phyloP scores from a whole-genome alignment of 345 rosid genomes.

The Melaleuca alternifolia region DNA sequence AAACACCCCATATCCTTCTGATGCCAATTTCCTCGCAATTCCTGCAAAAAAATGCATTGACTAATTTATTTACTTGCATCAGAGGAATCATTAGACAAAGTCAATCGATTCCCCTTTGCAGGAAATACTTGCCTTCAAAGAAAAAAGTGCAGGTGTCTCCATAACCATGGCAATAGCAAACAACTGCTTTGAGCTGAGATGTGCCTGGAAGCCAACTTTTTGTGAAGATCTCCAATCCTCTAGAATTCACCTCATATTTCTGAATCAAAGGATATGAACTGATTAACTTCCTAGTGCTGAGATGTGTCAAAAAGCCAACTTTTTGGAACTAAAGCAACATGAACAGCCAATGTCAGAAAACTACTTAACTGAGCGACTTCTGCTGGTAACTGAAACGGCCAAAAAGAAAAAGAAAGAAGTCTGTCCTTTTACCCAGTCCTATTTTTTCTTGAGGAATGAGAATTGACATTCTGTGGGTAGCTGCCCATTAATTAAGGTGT shows the following conservation, averaged over 20 bases:
- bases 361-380: background rate
- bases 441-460: background rate
- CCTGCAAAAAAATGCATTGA: slow-evolving; percentile 32
- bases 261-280: slow-evolving; percentile 12
- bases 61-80: background rate
- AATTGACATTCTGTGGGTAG: background rate
- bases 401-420: background rate
- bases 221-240: slow-evolving; percentile 79
- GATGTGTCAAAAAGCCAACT: slow-evolving; percentile 64
- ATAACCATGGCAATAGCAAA: slow-evolving; percentile 92
- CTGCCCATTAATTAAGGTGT: background rate
- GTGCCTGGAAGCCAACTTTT: slow-evolving; percentile 80
- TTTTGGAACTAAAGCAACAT: slow-evolving; percentile 37
- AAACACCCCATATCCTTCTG: slow-evolving; percentile 71
- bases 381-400: background rate
- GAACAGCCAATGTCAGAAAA: background rate
- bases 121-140: slow-evolving; percentile 59
- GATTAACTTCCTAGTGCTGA: slow-evolving; percentile 40
- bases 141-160: slow-evolving; percentile 98
- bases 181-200: slow-evolving; percentile 52
- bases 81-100: slow-evolving; percentile 3
- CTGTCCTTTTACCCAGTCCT: background rate
- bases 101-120: background rate
- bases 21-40: slow-evolving; percentile 78
- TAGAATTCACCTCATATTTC: slow-evolving; percentile 71